phyloP scores from a whole-genome alignment of 2,329 filamentous ascomycete species.

The Trichoderma sp. region DNA sequence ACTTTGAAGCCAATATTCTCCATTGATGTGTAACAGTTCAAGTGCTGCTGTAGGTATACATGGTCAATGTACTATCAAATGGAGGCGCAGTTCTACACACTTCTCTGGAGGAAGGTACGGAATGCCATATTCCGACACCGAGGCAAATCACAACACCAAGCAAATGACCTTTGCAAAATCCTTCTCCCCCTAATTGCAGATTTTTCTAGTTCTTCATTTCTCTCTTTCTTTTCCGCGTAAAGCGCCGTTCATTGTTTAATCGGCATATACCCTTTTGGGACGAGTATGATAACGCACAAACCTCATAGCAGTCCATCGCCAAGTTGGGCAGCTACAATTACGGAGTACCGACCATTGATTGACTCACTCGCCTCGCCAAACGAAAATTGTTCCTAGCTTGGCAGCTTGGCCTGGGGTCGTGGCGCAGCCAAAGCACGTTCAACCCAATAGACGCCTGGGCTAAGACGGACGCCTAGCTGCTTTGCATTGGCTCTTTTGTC shows the following conservation, averaged over 20 bases:
- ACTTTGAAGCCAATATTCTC: background rate
- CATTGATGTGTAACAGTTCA: background rate
- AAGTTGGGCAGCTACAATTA: background rate
- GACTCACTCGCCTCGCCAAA: background rate
- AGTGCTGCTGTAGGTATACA: background rate
- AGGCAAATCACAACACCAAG: background rate
- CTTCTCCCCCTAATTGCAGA: background rate
- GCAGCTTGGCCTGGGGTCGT: background rate
- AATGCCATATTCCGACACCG: background rate
- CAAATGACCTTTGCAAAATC: background rate
- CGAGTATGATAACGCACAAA: background rate
- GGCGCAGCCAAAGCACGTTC: constrained; percentile 2
- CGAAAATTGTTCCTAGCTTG: background rate
- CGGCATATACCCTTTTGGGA: background rate
- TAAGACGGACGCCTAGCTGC: background rate
- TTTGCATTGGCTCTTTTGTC: background rate
- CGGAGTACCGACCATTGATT: background rate
- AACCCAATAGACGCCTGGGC: background rate
- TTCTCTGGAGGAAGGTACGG: background rate
- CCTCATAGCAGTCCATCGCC: background rate
- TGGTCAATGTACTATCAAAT: background rate
- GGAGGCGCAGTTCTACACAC: background rate
- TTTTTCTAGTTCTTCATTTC: background rate
- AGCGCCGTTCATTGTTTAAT: background rate
- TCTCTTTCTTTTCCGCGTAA: background rate